Evolutionary conservation across 2,329 filamentous ascomycete species (phyloP), one percentile per base, ranked within the genome.

Genomic region (Pseudocercospora fuligena): DNA sequence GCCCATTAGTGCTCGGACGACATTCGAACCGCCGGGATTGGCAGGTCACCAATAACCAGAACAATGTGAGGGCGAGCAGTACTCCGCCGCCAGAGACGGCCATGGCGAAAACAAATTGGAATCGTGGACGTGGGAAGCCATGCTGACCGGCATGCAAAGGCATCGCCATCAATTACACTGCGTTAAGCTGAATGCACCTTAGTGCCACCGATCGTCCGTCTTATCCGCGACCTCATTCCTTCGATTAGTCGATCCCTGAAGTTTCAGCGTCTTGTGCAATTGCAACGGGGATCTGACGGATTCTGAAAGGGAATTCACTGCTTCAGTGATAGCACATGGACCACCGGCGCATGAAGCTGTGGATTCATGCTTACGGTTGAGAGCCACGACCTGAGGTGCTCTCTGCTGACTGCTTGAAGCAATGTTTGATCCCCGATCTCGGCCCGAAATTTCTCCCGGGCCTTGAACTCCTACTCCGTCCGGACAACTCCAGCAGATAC

Each of bases 21-120:
- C 69, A 71, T 46, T 68, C 63, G 19, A 64, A 14, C 1, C 33
- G 43, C 16, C 69, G 60, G 11, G 51, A 27, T 8, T 29, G 25
- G 27, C 51, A 27, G 16, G 14, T 56, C 23, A 19, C 23, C 27
- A 31, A 16, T 12, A 56, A 12, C 12, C 23, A 31, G 51, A 31
- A n/a, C 8, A 56, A 21, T 9, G 27, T n/a, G 25, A 56, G 51
- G 16, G 16, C 23, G 51, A n/a, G 11, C 19, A 21, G 21, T 12
- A 27, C 7, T 25, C 47, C 47, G 47, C 7, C 40, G 14, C 40
- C 40, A 43, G 40, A 43, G 40, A 43, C 2, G 9, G 40, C 40
- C 40, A 43, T 43, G 16, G 40, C 7, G 40, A 43, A 43, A 16
- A 19, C 16, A 43, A 16, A 43, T 43, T n/a, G n/a, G 40, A 19